phyloP scores from a whole-genome alignment of 73 alveolate genomes.

The Paramecium sexaurelia region DNA sequence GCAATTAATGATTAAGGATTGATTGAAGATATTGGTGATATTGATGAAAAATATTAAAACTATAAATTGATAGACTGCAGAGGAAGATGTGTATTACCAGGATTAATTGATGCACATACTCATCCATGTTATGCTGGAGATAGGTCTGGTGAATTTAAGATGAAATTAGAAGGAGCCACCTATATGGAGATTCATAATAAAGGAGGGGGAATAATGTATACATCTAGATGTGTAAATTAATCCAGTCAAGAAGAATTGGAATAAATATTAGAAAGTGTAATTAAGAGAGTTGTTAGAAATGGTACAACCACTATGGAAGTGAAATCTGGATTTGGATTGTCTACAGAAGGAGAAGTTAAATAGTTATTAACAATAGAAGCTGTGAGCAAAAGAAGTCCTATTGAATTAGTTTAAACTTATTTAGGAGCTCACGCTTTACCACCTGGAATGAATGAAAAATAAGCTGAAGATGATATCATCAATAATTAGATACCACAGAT shows the following conservation, averaged over 20 bases:
- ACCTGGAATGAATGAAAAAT: slow-evolving; percentile 64
- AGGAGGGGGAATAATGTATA: slow-evolving; percentile 72
- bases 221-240: slow-evolving; percentile 61
- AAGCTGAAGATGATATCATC: slow-evolving; percentile 33
- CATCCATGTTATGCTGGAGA: slow-evolving; percentile 73
- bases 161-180: slow-evolving; percentile 70
- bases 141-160: slow-evolving; percentile 72
- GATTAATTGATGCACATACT: slow-evolving; percentile 75
- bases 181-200: slow-evolving; percentile 70
- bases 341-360: slow-evolving; percentile 68
- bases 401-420: slow-evolving; percentile 70
- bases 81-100: slow-evolving; percentile 65
- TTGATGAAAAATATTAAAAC: slow-evolving; percentile 7
- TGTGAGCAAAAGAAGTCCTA: slow-evolving; percentile 53
- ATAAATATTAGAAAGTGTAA: background rate
- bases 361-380: slow-evolving; percentile 52
- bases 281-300: slow-evolving; percentile 54
- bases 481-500: slow-evolving; percentile 61
- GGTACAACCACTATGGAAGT: slow-evolving; percentile 74
- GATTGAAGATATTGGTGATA: slow-evolving; percentile 38
- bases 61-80: background rate
- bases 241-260: slow-evolving; percentile 57
- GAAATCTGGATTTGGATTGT: slow-evolving; percentile 74
- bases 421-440: slow-evolving; percentile 75
- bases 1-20: slow-evolving; percentile 18